A percentile compares a stretch with the other conserved stretches of the same genome.
Evolutionary conservation across 495 filamentous ascomycete genomes (phyloP).

Genomic region (Bacidia gigantensis): DNA sequence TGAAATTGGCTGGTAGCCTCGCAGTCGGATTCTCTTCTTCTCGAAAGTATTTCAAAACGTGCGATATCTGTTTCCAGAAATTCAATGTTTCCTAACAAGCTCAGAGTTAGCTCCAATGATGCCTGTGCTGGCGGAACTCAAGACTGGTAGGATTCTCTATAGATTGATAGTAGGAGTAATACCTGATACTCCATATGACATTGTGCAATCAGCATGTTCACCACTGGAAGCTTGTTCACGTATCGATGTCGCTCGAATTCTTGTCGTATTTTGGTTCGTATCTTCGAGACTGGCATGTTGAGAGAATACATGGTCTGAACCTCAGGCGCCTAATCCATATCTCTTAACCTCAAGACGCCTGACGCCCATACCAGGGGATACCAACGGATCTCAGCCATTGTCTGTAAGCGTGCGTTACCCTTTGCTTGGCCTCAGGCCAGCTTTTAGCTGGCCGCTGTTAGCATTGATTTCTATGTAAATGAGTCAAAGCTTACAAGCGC

Average conservation of each 20-base stretch:
- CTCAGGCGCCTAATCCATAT: slow-evolving; percentile 61
- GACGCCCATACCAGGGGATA: slow-evolving; percentile 14
- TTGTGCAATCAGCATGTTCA: slow-evolving; percentile 79
- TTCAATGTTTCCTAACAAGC: slow-evolving; percentile 78
- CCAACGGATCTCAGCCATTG: slow-evolving; percentile 89
- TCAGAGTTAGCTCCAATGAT: neutral
- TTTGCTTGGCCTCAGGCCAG: slow-evolving; percentile 68
- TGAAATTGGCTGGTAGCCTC: slow-evolving; percentile 71
- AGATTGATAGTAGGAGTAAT: neutral
- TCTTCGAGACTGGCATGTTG: slow-evolving; percentile 69
- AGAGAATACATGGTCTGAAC: slow-evolving; percentile 93
- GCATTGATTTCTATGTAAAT: neutral
- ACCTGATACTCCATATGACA: slow-evolving; percentile 85
- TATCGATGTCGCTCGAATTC: slow-evolving; percentile 95
- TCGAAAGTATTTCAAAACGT: slow-evolving; percentile 95
- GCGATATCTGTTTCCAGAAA: slow-evolving; percentile 95
- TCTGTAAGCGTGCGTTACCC: slow-evolving; percentile 76
- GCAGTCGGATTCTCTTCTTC: slow-evolving; percentile 72
- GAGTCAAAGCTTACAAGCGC: slow-evolving; percentile 57
- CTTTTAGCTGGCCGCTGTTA: slow-evolving; percentile 51
- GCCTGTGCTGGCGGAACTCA: neutral
- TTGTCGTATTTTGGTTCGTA: slow-evolving; percentile 89
- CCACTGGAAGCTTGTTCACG: slow-evolving; percentile 71
- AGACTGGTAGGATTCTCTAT: neutral
- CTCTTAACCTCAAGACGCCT: neutral